These are phyloP conservation scores for Rhododendron simsii DNA, from an alignment of 148 eudicot species.

Conservation along the genomic window DNA sequence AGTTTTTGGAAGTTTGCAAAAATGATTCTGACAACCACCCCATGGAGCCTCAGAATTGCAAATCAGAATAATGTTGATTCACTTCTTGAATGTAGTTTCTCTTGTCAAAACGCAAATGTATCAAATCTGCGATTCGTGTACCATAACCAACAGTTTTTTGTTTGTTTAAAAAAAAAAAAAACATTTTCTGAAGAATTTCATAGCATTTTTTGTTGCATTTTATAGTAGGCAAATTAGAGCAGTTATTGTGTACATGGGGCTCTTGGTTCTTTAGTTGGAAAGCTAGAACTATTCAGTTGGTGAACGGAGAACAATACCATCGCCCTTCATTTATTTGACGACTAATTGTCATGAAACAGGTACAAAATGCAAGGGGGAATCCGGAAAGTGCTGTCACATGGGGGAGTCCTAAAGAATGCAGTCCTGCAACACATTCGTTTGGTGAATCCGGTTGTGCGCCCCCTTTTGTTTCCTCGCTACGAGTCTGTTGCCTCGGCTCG, in stretches of 20 bases:
- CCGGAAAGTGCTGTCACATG: slow-evolving; percentile 50
- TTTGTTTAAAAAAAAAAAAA: not conserved
- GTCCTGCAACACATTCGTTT: slow-evolving; percentile 67
- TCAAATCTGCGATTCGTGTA: not conserved
- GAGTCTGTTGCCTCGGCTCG: slow-evolving; percentile 63
- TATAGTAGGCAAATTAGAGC: not conserved
- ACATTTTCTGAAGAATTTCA: not conserved
- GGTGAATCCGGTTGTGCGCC: slow-evolving; percentile 52
- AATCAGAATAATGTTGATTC: not conserved
- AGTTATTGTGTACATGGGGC: not conserved
- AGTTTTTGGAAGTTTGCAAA: not conserved
- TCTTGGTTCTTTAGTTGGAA: not conserved
- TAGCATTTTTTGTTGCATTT: not conserved
- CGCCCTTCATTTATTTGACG: not conserved
- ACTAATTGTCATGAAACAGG: slow-evolving; percentile 9
- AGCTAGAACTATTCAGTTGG: not conserved
- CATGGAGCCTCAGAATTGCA: not conserved
- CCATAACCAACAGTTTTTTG: not conserved
- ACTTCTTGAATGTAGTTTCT: not conserved
- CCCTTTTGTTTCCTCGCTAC: slow-evolving; percentile 50
- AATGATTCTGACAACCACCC: not conserved
- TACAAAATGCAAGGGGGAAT: slow-evolving; percentile 68
- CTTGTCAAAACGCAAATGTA: not conserved
- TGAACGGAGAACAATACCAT: not conserved
- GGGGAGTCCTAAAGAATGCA: slow-evolving; percentile 54